Evolutionary conservation across 2,329 filamentous ascomycete genomes (phyloP), one percentile per base, ranked within the genome.

Genomic region (Raffaelea ambrosiae): DNA sequence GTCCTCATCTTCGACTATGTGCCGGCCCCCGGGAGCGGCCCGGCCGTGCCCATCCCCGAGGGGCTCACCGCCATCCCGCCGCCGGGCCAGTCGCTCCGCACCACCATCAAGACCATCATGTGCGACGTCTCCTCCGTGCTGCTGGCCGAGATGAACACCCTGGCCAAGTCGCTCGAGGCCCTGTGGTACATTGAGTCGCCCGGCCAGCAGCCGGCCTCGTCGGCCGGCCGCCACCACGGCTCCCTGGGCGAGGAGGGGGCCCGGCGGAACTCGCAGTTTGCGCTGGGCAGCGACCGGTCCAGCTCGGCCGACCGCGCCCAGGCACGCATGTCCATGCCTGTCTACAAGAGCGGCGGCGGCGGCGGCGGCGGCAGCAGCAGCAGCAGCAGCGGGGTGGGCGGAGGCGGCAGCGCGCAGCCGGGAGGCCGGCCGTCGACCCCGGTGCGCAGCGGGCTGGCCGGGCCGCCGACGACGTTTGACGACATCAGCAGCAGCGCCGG

Each of bases 311-410:
- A 87, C 59, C 80, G 78, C 57, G 69, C 74, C 44, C 71, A 81
- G 40, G 72, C 78, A 50, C 83, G 88, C 52, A 89, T 91, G 84
- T 91, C 88, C 2, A 86, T 91, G 83, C 88, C 86, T 14, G 76
- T 77, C 56, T 65, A 76, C 61, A 65, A 72, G 59, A 59, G 29
- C 4, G 39, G 63, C 46, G 54, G 40, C 4, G 31, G 5, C 9
- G 59, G 39, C 3, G 39, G 63, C 46, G 59, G 38, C 3, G 38
- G 63, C 45, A 54, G 39, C 3, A 26, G 16, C 7, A 42, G 45
- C 20, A 18, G 18, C 26, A n/a, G 4, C 16, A 18, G 4, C 5
- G 23, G 22, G n/a, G 20, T 69, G 49, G 66, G 72, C 0, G 67
- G 59, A 51, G 69, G 72, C 0, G 67, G 59, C 48, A 69, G 61